Percentiles rank a stretch among this genome's conserved stretches.
These are phyloP conservation scores for Cercospora sesami DNA, from an alignment of 2,329 filamentous ascomycete species.

Conservation along the genomic window DNA sequence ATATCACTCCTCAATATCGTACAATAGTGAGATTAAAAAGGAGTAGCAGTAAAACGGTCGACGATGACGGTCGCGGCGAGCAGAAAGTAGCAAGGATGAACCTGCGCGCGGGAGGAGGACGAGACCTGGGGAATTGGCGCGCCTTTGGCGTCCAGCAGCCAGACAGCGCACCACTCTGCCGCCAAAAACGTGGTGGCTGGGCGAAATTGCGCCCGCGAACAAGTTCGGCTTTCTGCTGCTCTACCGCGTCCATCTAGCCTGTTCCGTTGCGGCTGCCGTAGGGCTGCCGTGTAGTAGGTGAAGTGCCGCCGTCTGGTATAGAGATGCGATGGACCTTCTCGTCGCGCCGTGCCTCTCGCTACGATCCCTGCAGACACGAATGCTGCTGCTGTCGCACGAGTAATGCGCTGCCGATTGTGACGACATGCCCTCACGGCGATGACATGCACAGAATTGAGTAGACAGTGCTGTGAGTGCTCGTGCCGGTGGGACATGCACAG, in stretches of 20 bases:
- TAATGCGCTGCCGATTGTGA: background rate
- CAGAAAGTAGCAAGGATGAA: constrained; percentile 6
- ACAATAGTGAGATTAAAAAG: background rate
- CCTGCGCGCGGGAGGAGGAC: constrained; percentile 1
- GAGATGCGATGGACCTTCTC: background rate
- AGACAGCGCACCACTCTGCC: background rate
- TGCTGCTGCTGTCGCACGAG: background rate
- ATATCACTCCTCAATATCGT: background rate
- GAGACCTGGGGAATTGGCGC: background rate
- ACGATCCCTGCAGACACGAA: background rate
- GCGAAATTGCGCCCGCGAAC: background rate
- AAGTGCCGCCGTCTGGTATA: background rate
- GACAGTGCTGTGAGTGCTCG: background rate
- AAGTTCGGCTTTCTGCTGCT: background rate
- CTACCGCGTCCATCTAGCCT: background rate
- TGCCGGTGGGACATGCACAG: background rate
- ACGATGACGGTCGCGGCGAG: constrained; percentile 1
- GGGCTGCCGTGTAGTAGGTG: background rate
- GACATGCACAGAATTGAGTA: background rate
- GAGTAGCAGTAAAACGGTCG: constrained; percentile 3
- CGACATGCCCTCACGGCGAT: background rate
- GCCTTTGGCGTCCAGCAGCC: background rate
- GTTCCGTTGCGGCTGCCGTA: background rate
- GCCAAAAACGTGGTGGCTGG: background rate
- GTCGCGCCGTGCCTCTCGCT: background rate